Conservation (phyloP, 108 stramenopile species). For the Parmales sp. region DNA sequence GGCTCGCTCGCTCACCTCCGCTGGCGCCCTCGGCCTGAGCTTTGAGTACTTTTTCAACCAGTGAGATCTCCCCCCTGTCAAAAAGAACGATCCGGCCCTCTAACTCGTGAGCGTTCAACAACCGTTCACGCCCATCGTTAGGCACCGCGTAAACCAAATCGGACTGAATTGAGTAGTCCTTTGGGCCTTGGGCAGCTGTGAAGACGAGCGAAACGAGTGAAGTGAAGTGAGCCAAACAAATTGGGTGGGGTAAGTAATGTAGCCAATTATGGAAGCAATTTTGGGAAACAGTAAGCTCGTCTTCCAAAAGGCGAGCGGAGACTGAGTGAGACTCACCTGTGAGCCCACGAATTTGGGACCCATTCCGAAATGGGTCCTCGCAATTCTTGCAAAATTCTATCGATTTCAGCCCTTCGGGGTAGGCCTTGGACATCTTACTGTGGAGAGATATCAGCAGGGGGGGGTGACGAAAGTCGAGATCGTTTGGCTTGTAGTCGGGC, state of each 20-base stretch:
- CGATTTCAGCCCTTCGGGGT: not conserved
- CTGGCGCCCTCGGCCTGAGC: not conserved
- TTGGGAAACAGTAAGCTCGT: no score
- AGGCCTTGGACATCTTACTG: no score
- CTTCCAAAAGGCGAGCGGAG: no score
- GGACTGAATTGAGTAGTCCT: not conserved
- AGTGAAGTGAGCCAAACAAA: no score
- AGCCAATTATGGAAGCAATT: no score
- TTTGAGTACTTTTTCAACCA: not conserved
- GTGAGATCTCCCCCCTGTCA: not conserved
- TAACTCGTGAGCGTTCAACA: not conserved
- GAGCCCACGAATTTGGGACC: no score
- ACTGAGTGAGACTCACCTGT: no score
- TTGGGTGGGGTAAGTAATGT: no score
- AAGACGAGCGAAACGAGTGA: no score
- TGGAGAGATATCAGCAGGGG: not conserved
- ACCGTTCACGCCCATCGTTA: not conserved
- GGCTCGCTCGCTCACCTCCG: no score
- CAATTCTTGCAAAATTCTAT: conserved; percentile 3
- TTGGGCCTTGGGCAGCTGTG: not conserved
- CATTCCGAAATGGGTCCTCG: not conserved
- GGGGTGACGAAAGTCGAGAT: no score
- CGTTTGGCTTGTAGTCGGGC: no score
- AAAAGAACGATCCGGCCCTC: not conserved
- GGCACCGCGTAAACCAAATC: conserved; percentile 2